Evolutionary conservation across 768 basidiomycete species (phyloP).

Genomic region (Leccinum olivaceopallidum): DNA sequence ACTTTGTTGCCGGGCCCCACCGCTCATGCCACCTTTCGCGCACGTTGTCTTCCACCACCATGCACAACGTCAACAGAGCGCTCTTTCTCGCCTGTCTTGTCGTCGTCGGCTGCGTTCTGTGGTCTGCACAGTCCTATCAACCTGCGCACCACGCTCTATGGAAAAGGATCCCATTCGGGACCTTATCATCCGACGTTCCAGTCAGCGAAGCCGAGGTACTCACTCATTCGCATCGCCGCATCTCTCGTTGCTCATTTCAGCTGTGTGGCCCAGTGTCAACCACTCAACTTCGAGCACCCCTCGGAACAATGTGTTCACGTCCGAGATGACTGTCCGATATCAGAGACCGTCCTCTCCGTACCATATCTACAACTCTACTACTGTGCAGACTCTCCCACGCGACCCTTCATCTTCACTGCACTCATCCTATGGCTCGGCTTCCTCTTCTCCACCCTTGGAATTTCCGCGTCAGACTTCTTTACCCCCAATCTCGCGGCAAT

Average conservation of each 20-base stretch:
- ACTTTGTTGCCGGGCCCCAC: not conserved
- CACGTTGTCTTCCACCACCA: slow-evolving; percentile 23
- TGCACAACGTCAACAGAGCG: slow-evolving; percentile 52
- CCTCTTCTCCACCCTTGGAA: slow-evolving; percentile 94
- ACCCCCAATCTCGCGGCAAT: slow-evolving; percentile 94
- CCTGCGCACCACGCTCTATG: slow-evolving; percentile 3
- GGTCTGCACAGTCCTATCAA: slow-evolving; percentile 47
- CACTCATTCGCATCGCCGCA: not conserved
- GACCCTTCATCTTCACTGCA: slow-evolving; percentile 60
- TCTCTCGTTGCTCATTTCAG: not conserved
- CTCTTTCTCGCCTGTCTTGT: slow-evolving; percentile 53
- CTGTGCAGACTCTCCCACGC: slow-evolving; percentile 54
- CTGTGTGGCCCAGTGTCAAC: slow-evolving; percentile 54
- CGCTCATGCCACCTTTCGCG: not conserved
- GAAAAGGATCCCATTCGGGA: slow-evolving; percentile 11
- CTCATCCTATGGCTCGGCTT: slow-evolving; percentile 82
- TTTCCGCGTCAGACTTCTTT: slow-evolving; percentile 96
- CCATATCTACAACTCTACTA: slow-evolving; percentile 72
- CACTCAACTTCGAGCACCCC: slow-evolving; percentile 48
- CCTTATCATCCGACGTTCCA: not conserved
- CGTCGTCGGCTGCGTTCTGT: slow-evolving; percentile 58
- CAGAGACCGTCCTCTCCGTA: slow-evolving; percentile 68
- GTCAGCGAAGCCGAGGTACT: slow-evolving; percentile 11
- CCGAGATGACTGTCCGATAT: slow-evolving; percentile 50
- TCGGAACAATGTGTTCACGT: slow-evolving; percentile 68